Evolutionary conservation across 768 basidiomycete genomes (phyloP), one percentile per base, ranked within the genome.

Genomic region (Boletus rubropictus): DNA sequence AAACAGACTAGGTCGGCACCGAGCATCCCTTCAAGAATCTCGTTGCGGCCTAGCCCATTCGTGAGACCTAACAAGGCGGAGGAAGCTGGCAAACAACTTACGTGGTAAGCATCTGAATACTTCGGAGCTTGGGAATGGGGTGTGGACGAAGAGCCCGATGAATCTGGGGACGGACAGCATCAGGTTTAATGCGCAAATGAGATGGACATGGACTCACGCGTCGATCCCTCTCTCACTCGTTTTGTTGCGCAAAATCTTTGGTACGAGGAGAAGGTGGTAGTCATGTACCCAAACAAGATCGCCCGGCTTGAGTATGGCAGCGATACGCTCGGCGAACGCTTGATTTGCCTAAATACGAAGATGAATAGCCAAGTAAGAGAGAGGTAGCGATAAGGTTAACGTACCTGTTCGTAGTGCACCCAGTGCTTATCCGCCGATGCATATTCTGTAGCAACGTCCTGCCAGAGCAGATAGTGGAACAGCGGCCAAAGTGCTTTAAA

Each of bases 391-490:
- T 12, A 31, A 25, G 20, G 34, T 6, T 28, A 4, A 24, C 61
- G 24, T 24, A 61, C 64, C 53, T 51, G 56, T 24, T 65, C 63
- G 29, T 65, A 65, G 35, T 65, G 57, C 9, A 50, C 52, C 74
- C 92, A 99, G 59, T 89, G 75, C 3, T 79, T 73, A 62, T 92
- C 90, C 24, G 90, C 91, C 4, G 86, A 86, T 1, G 87, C 82
- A 56, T 89, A 87, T 58, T 92, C 89, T 22, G 85, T 85, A 8
- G 88, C 87, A 49, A 93, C 90, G 63, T 98, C 96, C 65, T 95
- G 93, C 88, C 94, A 96, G 46, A 97, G 84, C 47, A 98, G 81
- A 65, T 98, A 98, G 70, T 98, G 96, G 79, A 98, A 96, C 34
- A 97, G 72, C 1, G 95, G 95, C 94, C 95, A 99, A 36, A 99